Base-by-base conservation (phyloP, 2,329 filamentous ascomycete genomes). In the Colletotrichum navitas region DNA sequence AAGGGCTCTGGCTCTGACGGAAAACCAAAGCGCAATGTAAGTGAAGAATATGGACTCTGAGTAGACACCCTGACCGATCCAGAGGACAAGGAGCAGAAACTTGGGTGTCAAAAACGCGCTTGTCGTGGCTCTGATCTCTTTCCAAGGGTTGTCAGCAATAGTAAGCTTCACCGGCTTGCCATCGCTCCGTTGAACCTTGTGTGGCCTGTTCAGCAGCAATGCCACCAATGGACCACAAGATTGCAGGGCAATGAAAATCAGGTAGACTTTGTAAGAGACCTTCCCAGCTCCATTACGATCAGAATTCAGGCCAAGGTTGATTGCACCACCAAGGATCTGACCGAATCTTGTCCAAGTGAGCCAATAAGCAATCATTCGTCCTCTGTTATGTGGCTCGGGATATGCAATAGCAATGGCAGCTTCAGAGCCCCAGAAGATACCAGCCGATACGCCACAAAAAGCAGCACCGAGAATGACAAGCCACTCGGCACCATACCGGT, bases 321-420 rank as follows among this genome's bases (percentile, higher is more conserved):
- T 86, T 0, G 85, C 83, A 1, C 84, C 82, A 3, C 86, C 86
- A 60, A 88, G 84, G 26, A 88, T 81, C 66, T 87, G 86, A 1
- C 86, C 86, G 7, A 87, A 75, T 88, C 90, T 1, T 86, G 90
- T 29, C 83, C 82, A 85, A 0, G 80, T 81, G 21, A 92, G 82
- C 91, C 91, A 93, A 74, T 90, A 88, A 0, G 90, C 91, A 0
- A 93, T 81, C 58, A 89, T 86, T 1, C 84, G 83, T 0, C 89
- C 90, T 74, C 88, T 85, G 39, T 91, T 90, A 63, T 86, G 86
- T 0, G 90, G 89, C 72, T 93, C 91, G 0, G 91, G 90, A 72
- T 93, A 93, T 0, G 87, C 71, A 21, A 74, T 66, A 0, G 66
- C 73, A 79, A 86, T 78, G 36, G 84, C 83, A 62, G 66, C 73